Evolutionary conservation across 176 grass and related monocot species (phyloP), one percentile per base, ranked within the genome.

Genomic region (Phragmites australis): DNA sequence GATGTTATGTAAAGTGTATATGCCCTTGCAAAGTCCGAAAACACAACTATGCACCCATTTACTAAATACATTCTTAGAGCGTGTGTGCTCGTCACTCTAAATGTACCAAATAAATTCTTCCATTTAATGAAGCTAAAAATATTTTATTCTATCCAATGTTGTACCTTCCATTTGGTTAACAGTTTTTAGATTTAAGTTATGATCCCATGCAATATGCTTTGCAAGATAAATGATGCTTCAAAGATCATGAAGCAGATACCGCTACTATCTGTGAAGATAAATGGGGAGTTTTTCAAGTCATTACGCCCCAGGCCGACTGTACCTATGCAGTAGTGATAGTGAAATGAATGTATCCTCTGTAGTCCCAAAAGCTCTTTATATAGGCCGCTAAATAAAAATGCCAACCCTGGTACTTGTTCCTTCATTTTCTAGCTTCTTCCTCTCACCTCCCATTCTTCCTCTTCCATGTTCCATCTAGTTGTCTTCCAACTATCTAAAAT

Each of bases 171-270:
- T n/a, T n/a, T n/a, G n/a, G 9, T 70, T 3, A 70, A 71, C 21
- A 0, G 8, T 23, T 57, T 1, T 48, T 23, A 1, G 42, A 51
- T 37, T 25, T 4, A 37, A 79, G 17, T 59, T 27, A n/a, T 75
- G 84, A 64, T 75, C 18, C 23, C 23, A 69, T 9, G 1, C 23
- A 48, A 79, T 45, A 43, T 81, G 22, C n/a, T 72, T 57, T 97
- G 84, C 87, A 97, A 91, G 71, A 92, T 92, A 81, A 94, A 63
- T 66, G 94, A 97, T 83, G 80, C 87, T 30, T 87, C 94, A 19
- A 91, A 97, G 18, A 92, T 94, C 89, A 97, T 97, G 91, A 97
- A 94, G 87, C 94, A 97, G 85, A 97, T 97, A 91, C 94, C 94
- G 9, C 89, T 89, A 11, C 75, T 97, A 72, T 91, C 94, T 0